phyloP scores from a whole-genome alignment of 352 stramenopile species.

The Globisporangium spiculum region DNA sequence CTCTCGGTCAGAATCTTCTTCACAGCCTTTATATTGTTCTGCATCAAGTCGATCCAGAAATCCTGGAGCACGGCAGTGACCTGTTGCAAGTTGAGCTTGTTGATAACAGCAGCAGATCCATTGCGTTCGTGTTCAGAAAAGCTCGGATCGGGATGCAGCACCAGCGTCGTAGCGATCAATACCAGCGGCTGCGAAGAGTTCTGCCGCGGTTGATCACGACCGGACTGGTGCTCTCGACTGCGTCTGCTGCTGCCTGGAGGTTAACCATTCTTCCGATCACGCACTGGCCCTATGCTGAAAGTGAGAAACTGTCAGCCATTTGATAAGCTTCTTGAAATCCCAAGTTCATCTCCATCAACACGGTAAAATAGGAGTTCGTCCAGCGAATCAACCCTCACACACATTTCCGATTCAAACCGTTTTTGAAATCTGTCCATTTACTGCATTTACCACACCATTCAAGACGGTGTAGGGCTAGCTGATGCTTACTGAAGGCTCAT shows the following conservation, averaged over 20 bases:
- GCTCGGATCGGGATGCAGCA: background rate
- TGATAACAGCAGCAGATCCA: background rate
- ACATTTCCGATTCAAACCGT: background rate
- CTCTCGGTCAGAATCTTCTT: conserved; percentile 40
- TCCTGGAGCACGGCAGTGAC: conserved; percentile 36
- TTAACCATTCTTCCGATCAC: background rate
- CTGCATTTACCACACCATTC: conserved; percentile 2
- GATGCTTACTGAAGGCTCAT: background rate
- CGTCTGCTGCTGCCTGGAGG: background rate
- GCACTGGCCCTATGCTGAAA: background rate
- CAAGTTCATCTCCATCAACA: background rate
- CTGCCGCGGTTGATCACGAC: conserved; percentile 2
- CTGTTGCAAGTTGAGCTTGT: conserved; percentile 44
- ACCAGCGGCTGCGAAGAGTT: background rate
- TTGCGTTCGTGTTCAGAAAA: background rate
- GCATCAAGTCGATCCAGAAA: conserved; percentile 51
- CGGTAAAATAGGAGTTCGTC: background rate
- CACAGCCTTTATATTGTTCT: conserved; percentile 46
- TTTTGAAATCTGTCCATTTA: background rate
- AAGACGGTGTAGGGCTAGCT: background rate
- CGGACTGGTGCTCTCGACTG: background rate
- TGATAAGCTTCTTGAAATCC: background rate
- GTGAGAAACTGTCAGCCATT: background rate
- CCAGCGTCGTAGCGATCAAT: background rate
- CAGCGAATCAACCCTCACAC: background rate